A percentile compares a stretch with the other conserved stretches of the same genome.
These are phyloP conservation scores for Beauveria brongniartii DNA, from an alignment of 2,329 filamentous ascomycete species.

Conservation along the genomic window DNA sequence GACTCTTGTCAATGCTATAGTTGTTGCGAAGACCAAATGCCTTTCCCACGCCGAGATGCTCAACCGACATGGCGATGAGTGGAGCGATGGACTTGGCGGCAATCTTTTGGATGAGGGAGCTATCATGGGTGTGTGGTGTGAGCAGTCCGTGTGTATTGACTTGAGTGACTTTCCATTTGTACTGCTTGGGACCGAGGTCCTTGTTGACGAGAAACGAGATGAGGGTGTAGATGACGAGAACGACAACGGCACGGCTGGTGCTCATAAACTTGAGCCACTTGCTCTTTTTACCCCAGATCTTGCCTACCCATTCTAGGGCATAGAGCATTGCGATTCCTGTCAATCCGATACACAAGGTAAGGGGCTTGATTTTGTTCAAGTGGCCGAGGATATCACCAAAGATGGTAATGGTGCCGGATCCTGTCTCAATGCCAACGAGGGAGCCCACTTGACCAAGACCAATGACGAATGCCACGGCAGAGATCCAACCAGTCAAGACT, in stretches of 20 bases:
- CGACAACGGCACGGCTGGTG: conserved; percentile 52
- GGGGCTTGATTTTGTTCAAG: conserved; percentile 48
- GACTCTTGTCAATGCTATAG: conserved; percentile 55
- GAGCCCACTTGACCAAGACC: conserved; percentile 56
- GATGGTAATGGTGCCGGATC: conserved; percentile 45
- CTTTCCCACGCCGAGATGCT: conserved; percentile 57
- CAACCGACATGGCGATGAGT: conserved; percentile 52
- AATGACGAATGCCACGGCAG: conserved; percentile 57
- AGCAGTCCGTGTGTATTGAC: conserved; percentile 48
- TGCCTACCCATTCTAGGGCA: conserved; percentile 48
- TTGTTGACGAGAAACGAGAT: conserved; percentile 57
- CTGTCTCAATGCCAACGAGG: conserved; percentile 48
- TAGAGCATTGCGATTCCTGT: conserved; percentile 48
- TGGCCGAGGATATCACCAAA: conserved; percentile 51
- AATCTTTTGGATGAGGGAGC: conserved; percentile 42
- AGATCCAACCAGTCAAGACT: conserved; percentile 58
- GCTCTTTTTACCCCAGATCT: conserved; percentile 50
- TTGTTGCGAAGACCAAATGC: conserved; percentile 54
- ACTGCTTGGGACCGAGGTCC: conserved; percentile 32
- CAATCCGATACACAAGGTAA: conserved; percentile 52
- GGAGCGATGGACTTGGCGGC: conserved; percentile 49
- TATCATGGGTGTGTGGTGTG: conserved; percentile 38
- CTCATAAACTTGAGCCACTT: conserved; percentile 50
- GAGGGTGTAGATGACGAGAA: conserved; percentile 53
- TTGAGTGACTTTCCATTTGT: conserved; percentile 50